Evolutionary conservation across 2,329 filamentous ascomycete species (phyloP).

Genomic region (Metarhizium guizhouense): DNA sequence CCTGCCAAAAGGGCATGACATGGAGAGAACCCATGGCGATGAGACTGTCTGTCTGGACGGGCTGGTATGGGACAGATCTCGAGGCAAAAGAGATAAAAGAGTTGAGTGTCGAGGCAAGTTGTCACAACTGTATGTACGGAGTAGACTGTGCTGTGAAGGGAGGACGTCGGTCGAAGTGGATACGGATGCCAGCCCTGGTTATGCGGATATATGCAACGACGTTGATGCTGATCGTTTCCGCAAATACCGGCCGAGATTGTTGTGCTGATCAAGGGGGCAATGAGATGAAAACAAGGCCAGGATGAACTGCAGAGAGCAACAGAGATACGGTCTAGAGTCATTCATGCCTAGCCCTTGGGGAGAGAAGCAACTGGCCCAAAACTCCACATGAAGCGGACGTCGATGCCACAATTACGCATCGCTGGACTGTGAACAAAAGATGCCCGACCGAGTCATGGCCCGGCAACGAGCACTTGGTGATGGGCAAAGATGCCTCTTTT

Average conservation of each 20-base stretch:
- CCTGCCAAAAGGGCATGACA: conserved; percentile 64
- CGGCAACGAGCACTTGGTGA: background rate
- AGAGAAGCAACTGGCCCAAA: too few species aligned
- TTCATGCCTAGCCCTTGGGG: too few species aligned
- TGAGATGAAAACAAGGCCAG: background rate
- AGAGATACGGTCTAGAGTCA: too few species aligned
- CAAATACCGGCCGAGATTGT: background rate
- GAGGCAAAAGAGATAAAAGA: too few species aligned
- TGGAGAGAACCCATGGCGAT: conserved; percentile 26
- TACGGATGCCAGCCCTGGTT: background rate
- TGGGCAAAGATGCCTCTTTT: conserved; percentile 2
- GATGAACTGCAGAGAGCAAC: too few species aligned
- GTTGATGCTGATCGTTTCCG: background rate
- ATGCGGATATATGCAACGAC: background rate
- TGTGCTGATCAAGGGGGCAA: background rate
- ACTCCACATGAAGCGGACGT: too few species aligned
- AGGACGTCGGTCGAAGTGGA: background rate
- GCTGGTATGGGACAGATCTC: background rate
- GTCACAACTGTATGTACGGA: too few species aligned
- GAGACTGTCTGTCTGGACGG: background rate
- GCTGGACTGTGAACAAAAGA: too few species aligned
- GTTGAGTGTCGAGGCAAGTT: too few species aligned
- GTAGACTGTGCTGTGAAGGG: background rate
- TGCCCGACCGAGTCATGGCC: background rate
- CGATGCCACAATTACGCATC: too few species aligned